Conservation (phyloP, 2,329 filamentous ascomycete species). For the Coniosporium tulheliwenetii region DNA sequence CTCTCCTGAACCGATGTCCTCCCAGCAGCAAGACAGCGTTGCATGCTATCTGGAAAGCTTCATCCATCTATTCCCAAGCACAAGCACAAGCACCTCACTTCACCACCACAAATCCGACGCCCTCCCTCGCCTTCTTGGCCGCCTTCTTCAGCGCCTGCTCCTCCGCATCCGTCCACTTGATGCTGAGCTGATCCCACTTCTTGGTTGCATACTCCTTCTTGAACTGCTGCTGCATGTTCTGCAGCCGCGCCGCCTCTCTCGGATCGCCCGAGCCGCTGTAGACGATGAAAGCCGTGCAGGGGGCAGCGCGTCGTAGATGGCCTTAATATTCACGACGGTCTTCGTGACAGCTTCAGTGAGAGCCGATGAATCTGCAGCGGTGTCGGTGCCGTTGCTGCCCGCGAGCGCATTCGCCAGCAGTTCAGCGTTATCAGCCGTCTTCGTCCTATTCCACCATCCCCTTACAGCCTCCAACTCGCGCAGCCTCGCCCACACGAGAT, state of each 20-base stretch:
- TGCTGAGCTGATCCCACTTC: slow-evolving; percentile 47
- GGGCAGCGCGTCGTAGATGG: slow-evolving; percentile 41
- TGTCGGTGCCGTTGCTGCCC: slow-evolving; percentile 5
- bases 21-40: too few relatives aligned
- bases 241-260: slow-evolving; percentile 37
- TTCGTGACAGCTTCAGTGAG: slow-evolving; percentile 31
- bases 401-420: slow-evolving; percentile 6
- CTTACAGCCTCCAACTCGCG: slow-evolving; percentile 43
- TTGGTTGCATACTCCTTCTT: slow-evolving; percentile 41
- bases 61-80: too few relatives aligned
- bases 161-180: slow-evolving; percentile 50
- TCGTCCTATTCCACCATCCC: slow-evolving; percentile 42
- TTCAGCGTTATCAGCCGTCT: slow-evolving; percentile 22
- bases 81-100: slow-evolving; percentile 24
- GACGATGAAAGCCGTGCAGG: slow-evolving; percentile 44
- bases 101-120: slow-evolving; percentile 42
- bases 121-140: slow-evolving; percentile 38
- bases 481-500: slow-evolving; percentile 48
- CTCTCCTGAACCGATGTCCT: too few relatives aligned
- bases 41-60: too few relatives aligned
- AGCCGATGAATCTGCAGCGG: slow-evolving; percentile 4
- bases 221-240: slow-evolving; percentile 39
- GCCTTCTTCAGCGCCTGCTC: slow-evolving; percentile 42
- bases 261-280: slow-evolving; percentile 51
- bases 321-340: slow-evolving; percentile 34